Percentiles rank a stretch among this genome's conserved stretches.
Conservation (phyloP, 2,329 filamentous ascomycete genomes). For the Botryosphaeria agaves region DNA sequence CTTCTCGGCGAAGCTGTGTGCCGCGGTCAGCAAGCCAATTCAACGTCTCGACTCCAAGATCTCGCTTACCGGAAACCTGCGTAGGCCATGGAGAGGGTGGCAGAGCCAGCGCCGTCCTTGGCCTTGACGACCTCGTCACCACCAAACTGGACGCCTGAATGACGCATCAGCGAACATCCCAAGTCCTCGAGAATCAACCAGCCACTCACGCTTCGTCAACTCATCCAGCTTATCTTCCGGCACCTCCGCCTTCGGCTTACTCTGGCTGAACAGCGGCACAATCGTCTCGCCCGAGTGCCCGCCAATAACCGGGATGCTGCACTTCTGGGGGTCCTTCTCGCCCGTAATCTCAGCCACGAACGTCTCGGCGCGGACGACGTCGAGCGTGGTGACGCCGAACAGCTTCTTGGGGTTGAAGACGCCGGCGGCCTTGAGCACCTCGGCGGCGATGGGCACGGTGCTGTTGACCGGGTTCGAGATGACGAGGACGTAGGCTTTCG, state of each 20-base stretch:
- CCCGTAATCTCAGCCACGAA: constrained; percentile 79
- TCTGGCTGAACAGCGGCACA: constrained; percentile 90
- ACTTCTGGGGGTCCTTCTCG: constrained; percentile 64
- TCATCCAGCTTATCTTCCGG: constrained; percentile 80
- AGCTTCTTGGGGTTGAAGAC: constrained; percentile 93
- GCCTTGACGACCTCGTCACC: constrained; percentile 95
- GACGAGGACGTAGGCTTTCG: constrained; percentile 88
- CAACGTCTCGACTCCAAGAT: not conserved
- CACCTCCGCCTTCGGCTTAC: constrained; percentile 61
- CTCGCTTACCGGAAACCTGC: constrained; percentile 71
- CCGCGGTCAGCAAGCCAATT: not conserved
- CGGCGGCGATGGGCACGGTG: constrained; percentile 91
- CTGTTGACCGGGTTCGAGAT: constrained; percentile 99
- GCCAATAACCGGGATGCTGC: constrained; percentile 81
- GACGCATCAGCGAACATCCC: not conserved
- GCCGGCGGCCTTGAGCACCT: constrained; percentile 83
- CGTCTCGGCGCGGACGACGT: constrained; percentile 94
- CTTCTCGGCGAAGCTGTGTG: constrained; percentile 83
- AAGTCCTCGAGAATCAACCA: not conserved
- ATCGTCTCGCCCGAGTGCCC: constrained; percentile 98
- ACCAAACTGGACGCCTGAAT: constrained; percentile 70
- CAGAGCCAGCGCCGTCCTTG: constrained; percentile 80
- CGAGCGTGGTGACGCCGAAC: constrained; percentile 96
- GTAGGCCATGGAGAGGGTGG: constrained; percentile 88
- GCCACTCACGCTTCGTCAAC: constrained; percentile 58